A percentile compares a stretch with the other conserved stretches of the same genome.
These are phyloP conservation scores for Cladorrhinum sp. DNA, from an alignment of 2,329 filamentous ascomycete species.

Conservation along the genomic window DNA sequence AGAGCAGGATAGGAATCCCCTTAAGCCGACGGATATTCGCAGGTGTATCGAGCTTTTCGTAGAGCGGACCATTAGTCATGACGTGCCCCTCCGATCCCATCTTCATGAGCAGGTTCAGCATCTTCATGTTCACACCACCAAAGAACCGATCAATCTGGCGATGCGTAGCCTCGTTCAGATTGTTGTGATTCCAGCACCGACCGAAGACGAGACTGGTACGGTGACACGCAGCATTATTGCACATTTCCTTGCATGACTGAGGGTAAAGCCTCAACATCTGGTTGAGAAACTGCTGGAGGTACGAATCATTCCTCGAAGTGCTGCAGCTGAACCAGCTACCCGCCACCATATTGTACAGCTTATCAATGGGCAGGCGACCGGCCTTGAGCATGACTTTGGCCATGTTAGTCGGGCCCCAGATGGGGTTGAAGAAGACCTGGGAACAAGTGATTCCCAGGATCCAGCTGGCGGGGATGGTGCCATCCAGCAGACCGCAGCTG, in stretches of 20 bases:
- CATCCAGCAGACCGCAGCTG: slow-evolving; percentile 57
- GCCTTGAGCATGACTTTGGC: slow-evolving; percentile 47
- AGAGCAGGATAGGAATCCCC: slow-evolving; percentile 55
- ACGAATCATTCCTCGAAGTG: slow-evolving; percentile 44
- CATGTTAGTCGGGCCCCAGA: slow-evolving; percentile 55
- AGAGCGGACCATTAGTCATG: slow-evolving; percentile 50
- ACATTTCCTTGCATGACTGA: slow-evolving; percentile 52
- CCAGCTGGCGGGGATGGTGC: slow-evolving; percentile 56
- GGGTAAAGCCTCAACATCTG: slow-evolving; percentile 59
- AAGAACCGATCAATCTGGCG: slow-evolving; percentile 60
- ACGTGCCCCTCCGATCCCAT: slow-evolving; percentile 52
- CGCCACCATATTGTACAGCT: slow-evolving; percentile 44
- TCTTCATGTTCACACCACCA: slow-evolving; percentile 59
- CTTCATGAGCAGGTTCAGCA: slow-evolving; percentile 54
- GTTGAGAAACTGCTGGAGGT: slow-evolving; percentile 51
- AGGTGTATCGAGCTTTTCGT: slow-evolving; percentile 45
- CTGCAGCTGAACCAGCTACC: slow-evolving; percentile 56
- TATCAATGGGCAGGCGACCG: slow-evolving; percentile 48
- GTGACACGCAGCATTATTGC: slow-evolving; percentile 61
- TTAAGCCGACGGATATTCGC: slow-evolving; percentile 50
- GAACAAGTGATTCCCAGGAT: slow-evolving; percentile 56
- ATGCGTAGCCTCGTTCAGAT: slow-evolving; percentile 65
- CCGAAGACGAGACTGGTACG: slow-evolving; percentile 59
- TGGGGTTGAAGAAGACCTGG: slow-evolving; percentile 63
- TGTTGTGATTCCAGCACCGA: slow-evolving; percentile 61